Conservation (phyloP, 73 alveolate genomes). For the Paramecium primaurelia region DNA sequence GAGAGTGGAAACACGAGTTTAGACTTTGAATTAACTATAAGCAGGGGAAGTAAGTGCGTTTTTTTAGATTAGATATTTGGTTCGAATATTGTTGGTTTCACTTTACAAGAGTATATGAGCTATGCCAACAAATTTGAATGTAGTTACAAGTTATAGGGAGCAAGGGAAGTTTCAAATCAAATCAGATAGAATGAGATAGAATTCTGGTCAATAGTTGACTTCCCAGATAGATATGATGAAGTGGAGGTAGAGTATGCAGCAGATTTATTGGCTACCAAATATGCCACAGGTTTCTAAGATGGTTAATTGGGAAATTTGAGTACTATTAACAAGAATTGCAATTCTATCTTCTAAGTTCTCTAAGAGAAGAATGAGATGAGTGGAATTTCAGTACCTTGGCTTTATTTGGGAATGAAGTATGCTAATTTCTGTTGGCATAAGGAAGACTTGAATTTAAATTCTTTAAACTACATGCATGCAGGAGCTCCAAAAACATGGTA, state of each 20-base stretch:
- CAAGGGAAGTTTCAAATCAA: neutral
- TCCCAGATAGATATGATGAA: slow-evolving; percentile 49
- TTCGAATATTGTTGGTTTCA: neutral
- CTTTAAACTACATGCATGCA: slow-evolving; percentile 80
- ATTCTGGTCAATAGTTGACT: slow-evolving; percentile 76
- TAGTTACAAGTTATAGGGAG: slow-evolving; percentile 14
- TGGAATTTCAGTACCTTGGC: slow-evolving; percentile 87
- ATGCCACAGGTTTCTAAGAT: slow-evolving; percentile 73
- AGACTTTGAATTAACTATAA: slow-evolving; percentile 62
- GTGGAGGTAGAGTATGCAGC: slow-evolving; percentile 85
- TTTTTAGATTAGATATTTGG: slow-evolving; percentile 45
- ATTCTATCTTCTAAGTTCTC: slow-evolving; percentile 70
- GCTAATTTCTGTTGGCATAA: slow-evolving; percentile 86
- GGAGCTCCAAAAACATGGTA: slow-evolving; percentile 87
- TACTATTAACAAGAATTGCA: slow-evolving; percentile 49
- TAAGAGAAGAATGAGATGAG: slow-evolving; percentile 66
- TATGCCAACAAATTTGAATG: slow-evolving; percentile 49
- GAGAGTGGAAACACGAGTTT: slow-evolving; percentile 68
- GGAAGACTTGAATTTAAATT: slow-evolving; percentile 75
- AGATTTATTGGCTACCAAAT: slow-evolving; percentile 70
- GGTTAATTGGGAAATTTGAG: slow-evolving; percentile 61
- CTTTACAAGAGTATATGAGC: slow-evolving; percentile 51
- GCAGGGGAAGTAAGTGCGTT: slow-evolving; percentile 71
- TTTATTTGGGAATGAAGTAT: slow-evolving; percentile 78
- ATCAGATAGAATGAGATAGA: slow-evolving; percentile 65